A percentile compares a stretch with the other conserved stretches of the same genome.
These are phyloP conservation scores for Quercus mongolica DNA, from an alignment of 306 rosid genomes.

Conservation along the genomic window DNA sequence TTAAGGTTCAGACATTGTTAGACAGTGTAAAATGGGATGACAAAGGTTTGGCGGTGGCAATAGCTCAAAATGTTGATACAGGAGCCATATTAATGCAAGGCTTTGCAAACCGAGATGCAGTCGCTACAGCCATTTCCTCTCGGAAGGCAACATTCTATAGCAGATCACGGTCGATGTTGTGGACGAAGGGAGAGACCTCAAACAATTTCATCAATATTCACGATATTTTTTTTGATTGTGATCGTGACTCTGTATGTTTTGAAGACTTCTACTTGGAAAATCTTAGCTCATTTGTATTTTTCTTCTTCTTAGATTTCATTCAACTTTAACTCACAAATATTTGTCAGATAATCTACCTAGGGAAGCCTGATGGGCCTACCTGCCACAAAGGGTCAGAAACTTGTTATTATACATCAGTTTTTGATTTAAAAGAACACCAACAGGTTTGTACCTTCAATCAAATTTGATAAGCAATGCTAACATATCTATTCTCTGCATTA, in stretches of 20 bases:
- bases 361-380: slow-evolving; percentile 95
- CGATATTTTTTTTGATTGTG: slow-evolving; percentile 81
- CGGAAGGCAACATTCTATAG: slow-evolving; percentile 86
- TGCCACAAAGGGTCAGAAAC: slow-evolving; percentile 92
- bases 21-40: slow-evolving; percentile 81
- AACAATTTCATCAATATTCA: slow-evolving; percentile 81
- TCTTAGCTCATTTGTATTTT: background rate
- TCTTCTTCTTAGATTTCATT: background rate
- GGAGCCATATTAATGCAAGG: too few relatives aligned
- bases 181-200: slow-evolving; percentile 97
- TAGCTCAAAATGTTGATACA: too few relatives aligned
- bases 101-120: slow-evolving; percentile 41
- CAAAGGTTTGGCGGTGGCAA: slow-evolving; percentile 63
- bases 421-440: slow-evolving; percentile 43
- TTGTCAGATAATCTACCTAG: slow-evolving; percentile 84
- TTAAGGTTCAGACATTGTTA: slow-evolving; percentile 62
- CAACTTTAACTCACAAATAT: slow-evolving; percentile 8
- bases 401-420: slow-evolving; percentile 66
- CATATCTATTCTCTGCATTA: slow-evolving; percentile 1
- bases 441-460: slow-evolving; percentile 43
- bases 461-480: background rate
- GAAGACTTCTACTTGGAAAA: background rate
- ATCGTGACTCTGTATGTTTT: slow-evolving; percentile 77
- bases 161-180: slow-evolving; percentile 70
- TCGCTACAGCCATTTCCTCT: slow-evolving; percentile 49